Evolutionary conservation across 2,329 filamentous ascomycete species (phyloP).

Genomic region (Furcasterigmium furcatum): DNA sequence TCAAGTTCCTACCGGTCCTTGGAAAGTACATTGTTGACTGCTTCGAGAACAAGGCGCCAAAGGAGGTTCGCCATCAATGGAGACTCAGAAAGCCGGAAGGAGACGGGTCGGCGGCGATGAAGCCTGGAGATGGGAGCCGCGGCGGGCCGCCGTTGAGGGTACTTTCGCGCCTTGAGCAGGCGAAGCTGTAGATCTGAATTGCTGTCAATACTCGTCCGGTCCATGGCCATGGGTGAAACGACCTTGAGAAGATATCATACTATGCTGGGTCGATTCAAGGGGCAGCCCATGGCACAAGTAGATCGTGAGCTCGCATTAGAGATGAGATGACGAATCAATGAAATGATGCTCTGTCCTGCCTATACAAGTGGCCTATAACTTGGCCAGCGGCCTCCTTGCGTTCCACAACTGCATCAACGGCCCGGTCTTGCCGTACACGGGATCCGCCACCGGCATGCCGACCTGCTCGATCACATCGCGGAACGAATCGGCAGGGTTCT

Average conservation of each 20-base stretch:
- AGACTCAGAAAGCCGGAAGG: constrained; percentile 14
- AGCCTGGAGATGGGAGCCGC: constrained; percentile 23
- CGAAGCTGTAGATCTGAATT: constrained; percentile 18
- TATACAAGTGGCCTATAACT: no score
- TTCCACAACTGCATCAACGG: neutral
- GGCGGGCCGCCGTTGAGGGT: constrained; percentile 21
- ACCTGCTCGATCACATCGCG: neutral
- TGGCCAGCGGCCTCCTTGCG: neutral
- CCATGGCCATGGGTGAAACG: no score
- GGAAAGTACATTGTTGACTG: constrained; percentile 25
- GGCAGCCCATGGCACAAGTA: no score
- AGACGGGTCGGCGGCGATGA: constrained; percentile 6
- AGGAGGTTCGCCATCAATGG: constrained; percentile 23
- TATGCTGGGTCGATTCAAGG: no score
- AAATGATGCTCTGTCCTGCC: no score
- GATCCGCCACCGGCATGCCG: neutral
- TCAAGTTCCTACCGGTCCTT: constrained; percentile 21
- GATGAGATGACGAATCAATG: no score
- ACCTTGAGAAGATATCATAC: no score
- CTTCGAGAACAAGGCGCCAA: constrained; percentile 23
- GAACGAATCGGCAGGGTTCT: neutral
- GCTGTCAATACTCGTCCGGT: no score
- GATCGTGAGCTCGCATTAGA: no score
- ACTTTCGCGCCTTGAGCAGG: constrained; percentile 20
- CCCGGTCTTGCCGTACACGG: neutral